Conservation (phyloP, 2,329 filamentous ascomycete genomes). For the Aplosporella prunicola region DNA sequence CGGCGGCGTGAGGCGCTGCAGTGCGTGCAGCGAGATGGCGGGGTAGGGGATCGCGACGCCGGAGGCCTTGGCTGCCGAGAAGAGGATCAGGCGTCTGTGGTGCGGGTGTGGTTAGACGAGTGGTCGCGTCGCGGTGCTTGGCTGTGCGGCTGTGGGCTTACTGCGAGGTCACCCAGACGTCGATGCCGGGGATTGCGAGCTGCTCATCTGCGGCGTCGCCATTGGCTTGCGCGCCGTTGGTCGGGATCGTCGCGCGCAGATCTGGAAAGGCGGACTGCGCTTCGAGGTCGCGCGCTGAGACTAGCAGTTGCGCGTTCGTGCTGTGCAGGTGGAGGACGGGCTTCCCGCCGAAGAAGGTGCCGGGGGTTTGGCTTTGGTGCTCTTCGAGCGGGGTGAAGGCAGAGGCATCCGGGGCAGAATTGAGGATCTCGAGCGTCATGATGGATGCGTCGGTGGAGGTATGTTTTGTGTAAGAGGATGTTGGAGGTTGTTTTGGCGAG, state of each 20-base stretch:
- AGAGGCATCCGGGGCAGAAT: constrained; percentile 44
- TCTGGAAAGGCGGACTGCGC: constrained; percentile 28
- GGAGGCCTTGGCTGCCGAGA: constrained; percentile 46
- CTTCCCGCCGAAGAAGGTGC: constrained; percentile 61
- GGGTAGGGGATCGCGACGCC: constrained; percentile 67
- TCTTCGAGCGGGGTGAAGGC: constrained; percentile 58
- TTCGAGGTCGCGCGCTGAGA: constrained; percentile 46
- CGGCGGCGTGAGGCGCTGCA: constrained; percentile 46
- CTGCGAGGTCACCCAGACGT: constrained; percentile 40
- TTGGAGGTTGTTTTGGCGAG: not conserved
- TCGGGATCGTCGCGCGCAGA: not conserved
- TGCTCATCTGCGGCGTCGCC: constrained; percentile 18
- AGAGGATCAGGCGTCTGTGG: constrained; percentile 51
- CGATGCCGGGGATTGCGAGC: constrained; percentile 26
- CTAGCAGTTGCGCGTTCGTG: constrained; percentile 47
- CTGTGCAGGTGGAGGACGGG: constrained; percentile 61
- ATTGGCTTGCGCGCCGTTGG: constrained; percentile 9
- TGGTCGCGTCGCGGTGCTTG: constrained; percentile 17
- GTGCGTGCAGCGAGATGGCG: constrained; percentile 64
- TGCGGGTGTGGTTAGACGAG: not conserved
- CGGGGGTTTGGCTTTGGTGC: constrained; percentile 63
- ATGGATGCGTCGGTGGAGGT: not conserved
- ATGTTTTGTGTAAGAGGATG: not conserved
- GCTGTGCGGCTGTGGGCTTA: constrained; percentile 16
- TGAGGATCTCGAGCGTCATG: constrained; percentile 43